Percentiles rank a stretch among this genome's conserved stretches.
phyloP scores from a whole-genome alignment of 768 basidiomycete genomes.

The Boletus subparvulus region DNA sequence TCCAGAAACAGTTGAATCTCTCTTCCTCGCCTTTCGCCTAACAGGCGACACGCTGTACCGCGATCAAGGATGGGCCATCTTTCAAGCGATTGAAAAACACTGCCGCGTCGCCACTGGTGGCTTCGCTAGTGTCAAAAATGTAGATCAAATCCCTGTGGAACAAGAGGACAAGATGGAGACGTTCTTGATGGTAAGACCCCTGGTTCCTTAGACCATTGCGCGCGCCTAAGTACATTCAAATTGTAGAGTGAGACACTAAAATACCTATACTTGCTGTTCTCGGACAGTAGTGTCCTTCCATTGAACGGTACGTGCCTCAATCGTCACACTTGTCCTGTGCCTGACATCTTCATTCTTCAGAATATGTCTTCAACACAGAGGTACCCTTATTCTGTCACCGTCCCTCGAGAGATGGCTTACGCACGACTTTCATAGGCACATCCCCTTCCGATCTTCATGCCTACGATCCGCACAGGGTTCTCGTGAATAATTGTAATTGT shows the following conservation, averaged over 20 bases:
- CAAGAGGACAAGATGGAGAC: constrained; percentile 94
- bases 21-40: constrained; percentile 88
- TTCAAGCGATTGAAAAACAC: constrained; percentile 83
- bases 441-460: constrained; percentile 68
- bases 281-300: constrained; percentile 68
- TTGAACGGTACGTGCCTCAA: constrained; percentile 57
- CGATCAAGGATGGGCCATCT: constrained; percentile 84
- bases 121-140: constrained; percentile 81
- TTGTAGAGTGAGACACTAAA: constrained; percentile 83
- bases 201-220: background rate
- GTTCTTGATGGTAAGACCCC: constrained; percentile 72
- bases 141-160: constrained; percentile 68
- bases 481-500: constrained; percentile 31
- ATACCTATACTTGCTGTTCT: constrained; percentile 87
- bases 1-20: constrained; percentile 92
- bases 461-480: constrained; percentile 48
- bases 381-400: constrained; percentile 35
- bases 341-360: constrained; percentile 37
- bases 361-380: constrained; percentile 93
- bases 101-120: constrained; percentile 78
- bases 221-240: background rate
- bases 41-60: constrained; percentile 84
- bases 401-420: background rate
- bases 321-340: background rate
- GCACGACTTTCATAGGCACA: constrained; percentile 49